Conservation (phyloP, 331 rosid genomes). For the Saraca asoca region DNA sequence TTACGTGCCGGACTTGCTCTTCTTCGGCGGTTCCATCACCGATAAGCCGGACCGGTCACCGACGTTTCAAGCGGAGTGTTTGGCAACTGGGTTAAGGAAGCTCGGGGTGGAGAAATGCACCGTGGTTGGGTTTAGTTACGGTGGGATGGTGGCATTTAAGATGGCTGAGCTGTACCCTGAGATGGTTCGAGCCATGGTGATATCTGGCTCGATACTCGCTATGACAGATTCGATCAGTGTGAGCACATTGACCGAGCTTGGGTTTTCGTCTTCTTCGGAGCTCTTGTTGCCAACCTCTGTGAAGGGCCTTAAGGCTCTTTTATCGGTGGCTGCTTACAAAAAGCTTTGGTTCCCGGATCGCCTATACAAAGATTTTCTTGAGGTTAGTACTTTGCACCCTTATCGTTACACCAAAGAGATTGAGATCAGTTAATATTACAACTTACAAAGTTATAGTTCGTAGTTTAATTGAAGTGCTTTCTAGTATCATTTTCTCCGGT, state of each 20-base stretch:
- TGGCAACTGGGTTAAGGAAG: conserved; percentile 61
- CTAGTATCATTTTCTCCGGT: too few relatives aligned
- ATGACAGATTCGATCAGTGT: conserved; percentile 61
- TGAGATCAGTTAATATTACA: too few relatives aligned
- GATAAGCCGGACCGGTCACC: conserved; percentile 66
- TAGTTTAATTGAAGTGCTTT: too few relatives aligned
- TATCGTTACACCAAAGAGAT: background rate
- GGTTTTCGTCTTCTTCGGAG: conserved; percentile 72
- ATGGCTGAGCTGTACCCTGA: conserved; percentile 71
- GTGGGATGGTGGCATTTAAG: conserved; percentile 89
- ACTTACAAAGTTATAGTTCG: too few relatives aligned
- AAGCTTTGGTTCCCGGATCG: conserved; percentile 82
- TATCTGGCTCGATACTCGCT: conserved; percentile 74
- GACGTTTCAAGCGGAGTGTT: conserved; percentile 72
- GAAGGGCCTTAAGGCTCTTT: conserved; percentile 68
- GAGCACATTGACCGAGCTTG: conserved; percentile 48
- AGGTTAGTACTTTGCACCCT: conserved; percentile 44
- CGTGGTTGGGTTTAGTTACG: conserved; percentile 85
- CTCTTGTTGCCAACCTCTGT: conserved; percentile 76
- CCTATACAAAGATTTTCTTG: conserved; percentile 69
- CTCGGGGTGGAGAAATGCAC: conserved; percentile 73
- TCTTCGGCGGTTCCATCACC: conserved; percentile 71
- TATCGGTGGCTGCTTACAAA: conserved; percentile 67
- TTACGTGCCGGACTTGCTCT: conserved; percentile 84
- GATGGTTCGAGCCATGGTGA: conserved; percentile 54